A percentile compares a stretch with the other conserved stretches of the same genome.
These are phyloP conservation scores for Corymbia citriodora DNA, from an alignment of 441 rosid genomes.

Conservation along the genomic window DNA sequence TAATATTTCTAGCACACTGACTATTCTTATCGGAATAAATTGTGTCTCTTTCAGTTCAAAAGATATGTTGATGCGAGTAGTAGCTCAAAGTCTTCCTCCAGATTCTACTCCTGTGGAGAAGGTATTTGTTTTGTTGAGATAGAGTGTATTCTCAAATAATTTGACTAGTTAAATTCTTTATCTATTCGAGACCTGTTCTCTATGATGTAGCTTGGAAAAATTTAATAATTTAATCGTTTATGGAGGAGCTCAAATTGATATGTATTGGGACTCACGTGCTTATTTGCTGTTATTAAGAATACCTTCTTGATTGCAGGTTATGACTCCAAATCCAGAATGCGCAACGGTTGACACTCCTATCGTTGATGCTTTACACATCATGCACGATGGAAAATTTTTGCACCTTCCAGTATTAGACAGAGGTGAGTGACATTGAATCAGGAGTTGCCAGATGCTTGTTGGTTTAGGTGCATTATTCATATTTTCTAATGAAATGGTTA, in stretches of 20 bases:
- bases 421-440: slow-evolving; percentile 32
- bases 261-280: background rate
- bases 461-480: background rate
- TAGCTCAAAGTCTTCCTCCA: slow-evolving; percentile 70
- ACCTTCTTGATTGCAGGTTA: slow-evolving; percentile 46
- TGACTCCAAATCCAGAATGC: slow-evolving; percentile 97
- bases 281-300: background rate
- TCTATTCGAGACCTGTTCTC: background rate
- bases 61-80: slow-evolving; percentile 94
- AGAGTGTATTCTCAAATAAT: background rate
- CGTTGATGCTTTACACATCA: slow-evolving; percentile 86
- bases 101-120: slow-evolving; percentile 71
- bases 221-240: background rate
- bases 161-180: background rate
- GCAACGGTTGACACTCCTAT: slow-evolving; percentile 81
- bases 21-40: background rate
- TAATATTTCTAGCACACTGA: background rate
- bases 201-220: background rate
- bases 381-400: slow-evolving; percentile 96
- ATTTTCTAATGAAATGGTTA: slow-evolving; percentile 17
- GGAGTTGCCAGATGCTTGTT: slow-evolving; percentile 2
- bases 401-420: slow-evolving; percentile 90
- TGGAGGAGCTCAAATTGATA: background rate
- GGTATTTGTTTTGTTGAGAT: slow-evolving; percentile 34
- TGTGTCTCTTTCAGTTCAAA: slow-evolving; percentile 55